Percentiles rank a stretch among this genome's conserved stretches.
These are phyloP conservation scores for Heritiera littoralis DNA, from an alignment of 345 rosid genomes.

Conservation along the genomic window DNA sequence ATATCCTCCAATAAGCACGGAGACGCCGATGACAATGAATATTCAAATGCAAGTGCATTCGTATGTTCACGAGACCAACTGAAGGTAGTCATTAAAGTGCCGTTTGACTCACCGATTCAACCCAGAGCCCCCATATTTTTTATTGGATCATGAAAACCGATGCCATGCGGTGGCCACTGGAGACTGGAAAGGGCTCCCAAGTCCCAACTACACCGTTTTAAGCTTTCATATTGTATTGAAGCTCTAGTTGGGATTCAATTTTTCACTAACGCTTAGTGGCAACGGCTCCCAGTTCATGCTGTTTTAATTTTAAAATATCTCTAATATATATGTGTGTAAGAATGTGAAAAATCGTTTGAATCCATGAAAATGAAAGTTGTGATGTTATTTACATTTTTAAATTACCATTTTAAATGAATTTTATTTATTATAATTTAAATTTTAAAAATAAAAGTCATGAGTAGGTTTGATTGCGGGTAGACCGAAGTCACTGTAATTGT, in stretches of 20 bases:
- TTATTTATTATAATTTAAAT: no score
- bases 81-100: not conserved
- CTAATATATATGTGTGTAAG: no score
- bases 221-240: no score
- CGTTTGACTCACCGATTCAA: not conserved
- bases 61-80: constrained; percentile 12
- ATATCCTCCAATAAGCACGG: not conserved
- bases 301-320: no score
- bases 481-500: not conserved
- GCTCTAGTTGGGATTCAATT: no score
- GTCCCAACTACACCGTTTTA: no score
- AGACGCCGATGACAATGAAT: not conserved
- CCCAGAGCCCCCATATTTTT: not conserved
- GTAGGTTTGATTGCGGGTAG: not conserved
- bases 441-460: not conserved
- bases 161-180: not conserved
- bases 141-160: not conserved
- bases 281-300: no score
- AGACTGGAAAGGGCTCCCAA: not conserved
- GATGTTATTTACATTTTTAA: no score
- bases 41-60: constrained; percentile 7
- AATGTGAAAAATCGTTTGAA: no score
- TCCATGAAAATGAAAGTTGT: no score
- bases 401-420: no score
- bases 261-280: no score